These are phyloP conservation scores for Colletotrichum caudatum DNA, from an alignment of 2,329 filamentous ascomycete genomes.

Conservation along the genomic window DNA sequence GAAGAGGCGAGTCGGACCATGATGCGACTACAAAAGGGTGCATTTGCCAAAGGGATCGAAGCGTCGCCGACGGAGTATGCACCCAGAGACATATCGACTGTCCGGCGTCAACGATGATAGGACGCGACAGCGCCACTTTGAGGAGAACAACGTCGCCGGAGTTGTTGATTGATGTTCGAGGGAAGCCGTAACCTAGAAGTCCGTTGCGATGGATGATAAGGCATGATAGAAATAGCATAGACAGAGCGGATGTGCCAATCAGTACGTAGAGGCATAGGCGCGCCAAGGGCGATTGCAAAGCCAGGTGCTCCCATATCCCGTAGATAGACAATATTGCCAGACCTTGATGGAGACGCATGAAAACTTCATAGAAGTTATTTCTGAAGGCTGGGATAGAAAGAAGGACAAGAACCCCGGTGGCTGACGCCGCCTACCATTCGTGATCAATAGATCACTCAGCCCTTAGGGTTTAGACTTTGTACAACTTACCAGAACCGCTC, in stretches of 20 bases:
- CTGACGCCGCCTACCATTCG: constrained; percentile 1
- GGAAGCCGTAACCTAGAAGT: constrained; percentile 7
- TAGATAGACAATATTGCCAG: constrained; percentile 29
- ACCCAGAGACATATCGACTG: constrained; percentile 12
- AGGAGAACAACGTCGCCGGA: neutral
- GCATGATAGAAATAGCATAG: neutral
- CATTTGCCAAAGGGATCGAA: constrained; percentile 7
- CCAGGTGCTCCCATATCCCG: constrained; percentile 25
- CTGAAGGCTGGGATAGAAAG: constrained; percentile 6
- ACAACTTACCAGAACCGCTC: constrained; percentile 5
- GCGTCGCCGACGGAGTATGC: constrained; percentile 1
- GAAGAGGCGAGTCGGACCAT: neutral
- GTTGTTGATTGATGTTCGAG: constrained; percentile 7
- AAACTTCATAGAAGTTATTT: constrained; percentile 23
- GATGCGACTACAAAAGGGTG: constrained; percentile 12
- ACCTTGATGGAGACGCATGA: constrained; percentile 30
- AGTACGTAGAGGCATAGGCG: constrained; percentile 22
- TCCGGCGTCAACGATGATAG: neutral
- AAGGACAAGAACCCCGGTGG: constrained; percentile 10
- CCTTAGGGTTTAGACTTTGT: neutral
- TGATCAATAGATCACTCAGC: neutral
- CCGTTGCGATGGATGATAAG: neutral
- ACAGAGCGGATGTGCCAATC: constrained; percentile 15
- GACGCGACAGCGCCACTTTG: neutral
- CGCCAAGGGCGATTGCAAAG: neutral